Base-by-base conservation (phyloP, 202 grass and related monocot genomes). In the Miscanthus sacchariflorus region DNA sequence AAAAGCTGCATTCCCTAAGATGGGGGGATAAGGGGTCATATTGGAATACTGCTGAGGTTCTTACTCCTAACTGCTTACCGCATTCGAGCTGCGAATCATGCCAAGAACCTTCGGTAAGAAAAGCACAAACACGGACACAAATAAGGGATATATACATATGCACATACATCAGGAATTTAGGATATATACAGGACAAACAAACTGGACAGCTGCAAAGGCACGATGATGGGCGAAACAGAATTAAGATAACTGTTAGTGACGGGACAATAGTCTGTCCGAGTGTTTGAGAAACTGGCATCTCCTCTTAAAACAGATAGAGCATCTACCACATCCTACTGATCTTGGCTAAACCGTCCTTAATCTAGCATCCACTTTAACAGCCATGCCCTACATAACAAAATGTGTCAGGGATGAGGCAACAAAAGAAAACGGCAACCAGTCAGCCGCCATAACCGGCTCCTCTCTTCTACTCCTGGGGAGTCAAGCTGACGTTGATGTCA, bases 401-500 rank as follows among this genome's bases (percentile, higher is more conserved):
- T 81, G 81, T 49, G 81, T 89, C 90, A 92, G 83, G 75, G 25
- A 83, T 64, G 36, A 61, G 42, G 52, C 48, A 33, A 81, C 82
- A 90, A 86, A 73, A 74, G 79, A 78, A 69, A 64, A 25, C 61
- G 9, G 10, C 61, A 65, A 21, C n/a, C 10, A 65, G 61, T 65
- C 56, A 38, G 27, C 58, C 67, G 21, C 63, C 79, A 9, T 58
- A 50, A 11, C 12, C 43, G 18, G 56, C 19, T 82, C 46, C 11
- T 28, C 17, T n/a, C 6, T 28, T 64, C 83, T 95, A 89, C 82
- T 96, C 91, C 72, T 92, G 86, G 10, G 91, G 88, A 44, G 86
- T 79, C 48, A 99, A 85, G 83, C 94, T 87, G 82, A 99, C 70
- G 66, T 96, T 95, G 77, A 96, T 99, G 79, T 96, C 92, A 38